These are phyloP conservation scores for Ophiostoma ips DNA, from an alignment of 2,329 filamentous ascomycete species.

Conservation along the genomic window DNA sequence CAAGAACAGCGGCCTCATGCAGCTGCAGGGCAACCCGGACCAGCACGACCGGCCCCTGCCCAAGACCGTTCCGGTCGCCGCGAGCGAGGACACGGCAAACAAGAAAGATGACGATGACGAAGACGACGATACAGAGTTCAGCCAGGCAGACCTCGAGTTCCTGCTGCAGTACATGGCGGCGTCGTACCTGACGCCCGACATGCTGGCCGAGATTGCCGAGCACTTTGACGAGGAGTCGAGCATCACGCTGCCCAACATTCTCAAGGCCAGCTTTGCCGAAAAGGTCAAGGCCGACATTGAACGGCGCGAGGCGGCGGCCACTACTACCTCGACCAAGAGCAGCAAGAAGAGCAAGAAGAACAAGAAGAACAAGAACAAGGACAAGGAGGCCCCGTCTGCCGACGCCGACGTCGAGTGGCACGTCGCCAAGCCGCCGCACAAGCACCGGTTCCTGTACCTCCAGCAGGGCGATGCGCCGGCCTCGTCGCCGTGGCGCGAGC, in stretches of 20 bases:
- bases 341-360: too few relatives aligned
- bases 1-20: conserved; percentile 79
- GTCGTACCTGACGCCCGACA: conserved; percentile 83
- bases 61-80: conserved; percentile 30
- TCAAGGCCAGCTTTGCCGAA: conserved; percentile 63
- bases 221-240: conserved; percentile 74
- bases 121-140: conserved; percentile 36
- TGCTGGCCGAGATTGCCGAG: conserved; percentile 65
- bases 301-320: conserved; percentile 39
- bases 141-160: conserved; percentile 74
- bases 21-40: conserved; percentile 82
- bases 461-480: conserved; percentile 34
- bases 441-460: conserved; percentile 82
- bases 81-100: conserved; percentile 20
- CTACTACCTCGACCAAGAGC: too few relatives aligned
- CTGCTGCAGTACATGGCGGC: conserved; percentile 81
- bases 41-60: conserved; percentile 71
- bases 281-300: conserved; percentile 60
- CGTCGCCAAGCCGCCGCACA: conserved; percentile 80
- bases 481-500: conserved; percentile 53
- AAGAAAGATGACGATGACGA: conserved; percentile 23
- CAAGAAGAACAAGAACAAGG: conserved; percentile 24
- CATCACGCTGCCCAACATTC: conserved; percentile 65
- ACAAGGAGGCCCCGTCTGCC: too few relatives aligned
- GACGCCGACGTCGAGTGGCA: conserved; percentile 54